Evolutionary conservation across 225 moss, liverwort and hornwort species (phyloP).

Genomic region (Bryoerythrophyllum caledonicum): DNA sequence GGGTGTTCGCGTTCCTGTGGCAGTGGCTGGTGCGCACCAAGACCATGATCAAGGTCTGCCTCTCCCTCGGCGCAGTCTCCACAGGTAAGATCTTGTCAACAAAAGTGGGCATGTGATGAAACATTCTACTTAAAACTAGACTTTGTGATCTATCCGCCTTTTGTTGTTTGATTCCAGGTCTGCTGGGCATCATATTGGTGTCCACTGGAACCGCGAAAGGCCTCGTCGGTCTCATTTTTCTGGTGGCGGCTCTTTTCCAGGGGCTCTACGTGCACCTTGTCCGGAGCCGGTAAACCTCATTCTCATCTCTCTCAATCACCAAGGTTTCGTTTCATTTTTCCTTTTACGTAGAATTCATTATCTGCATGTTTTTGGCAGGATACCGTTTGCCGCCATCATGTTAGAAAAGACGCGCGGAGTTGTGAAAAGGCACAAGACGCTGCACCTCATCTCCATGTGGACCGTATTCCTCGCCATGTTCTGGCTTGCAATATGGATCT

Average conservation of each 20-base stretch:
- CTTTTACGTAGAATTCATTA: no score
- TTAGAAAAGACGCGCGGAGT: constrained; percentile 56
- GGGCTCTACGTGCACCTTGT: constrained; percentile 67
- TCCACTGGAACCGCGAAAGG: constrained; percentile 62
- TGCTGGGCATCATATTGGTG: constrained; percentile 61
- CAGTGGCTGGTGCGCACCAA: constrained; percentile 30
- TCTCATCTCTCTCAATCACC: background rate
- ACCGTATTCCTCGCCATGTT: constrained; percentile 58
- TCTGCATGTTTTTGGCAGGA: constrained; percentile 29
- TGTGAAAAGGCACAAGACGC: constrained; percentile 43
- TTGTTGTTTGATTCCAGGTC: constrained; percentile 22
- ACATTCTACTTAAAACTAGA: no score
- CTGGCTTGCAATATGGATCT: constrained; percentile 82
- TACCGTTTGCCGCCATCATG: constrained; percentile 80
- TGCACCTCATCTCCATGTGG: constrained; percentile 58
- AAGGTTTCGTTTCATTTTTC: no score
- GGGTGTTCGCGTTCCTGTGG: constrained; percentile 56
- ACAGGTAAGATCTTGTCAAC: constrained; percentile 30
- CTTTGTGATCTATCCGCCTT: background rate
- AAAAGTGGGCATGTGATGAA: no score
- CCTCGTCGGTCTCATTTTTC: constrained; percentile 59
- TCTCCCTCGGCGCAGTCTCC: constrained; percentile 50
- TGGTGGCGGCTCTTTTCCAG: constrained; percentile 58
- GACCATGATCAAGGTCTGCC: constrained; percentile 57
- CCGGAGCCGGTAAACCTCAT: constrained; percentile 33